phyloP scores from a whole-genome alignment of 805 yeast genomes.

The Millerago galiae region DNA sequence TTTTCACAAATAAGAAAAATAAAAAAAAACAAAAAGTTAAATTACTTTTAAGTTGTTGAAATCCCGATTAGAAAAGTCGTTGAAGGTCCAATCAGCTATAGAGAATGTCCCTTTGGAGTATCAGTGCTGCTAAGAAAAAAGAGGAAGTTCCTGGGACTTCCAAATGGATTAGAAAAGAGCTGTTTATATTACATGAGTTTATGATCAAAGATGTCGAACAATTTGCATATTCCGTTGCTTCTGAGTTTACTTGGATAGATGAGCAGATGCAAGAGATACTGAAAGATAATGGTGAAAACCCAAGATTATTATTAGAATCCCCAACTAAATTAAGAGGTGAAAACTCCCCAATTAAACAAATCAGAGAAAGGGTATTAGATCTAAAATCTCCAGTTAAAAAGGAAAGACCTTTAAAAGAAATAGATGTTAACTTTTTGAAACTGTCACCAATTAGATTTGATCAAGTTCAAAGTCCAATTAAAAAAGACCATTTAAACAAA shows the following conservation, averaged over 20 bases:
- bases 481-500: not conserved
- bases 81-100: no score
- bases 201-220: conserved; percentile 33
- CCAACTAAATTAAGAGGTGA: conserved; percentile 21
- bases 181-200: conserved; percentile 32
- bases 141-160: conserved; percentile 43
- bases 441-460: conserved; percentile 20
- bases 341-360: conserved; percentile 22
- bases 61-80: no score
- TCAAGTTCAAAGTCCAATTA: conserved; percentile 6
- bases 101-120: conserved; percentile 25
- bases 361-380: conserved; percentile 18
- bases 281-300: conserved; percentile 19
- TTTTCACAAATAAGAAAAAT: not conserved
- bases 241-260: conserved; percentile 35
- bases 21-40: not conserved
- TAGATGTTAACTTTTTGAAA: conserved; percentile 11
- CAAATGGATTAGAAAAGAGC: conserved; percentile 43
- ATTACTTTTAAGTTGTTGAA: no score
- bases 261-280: conserved; percentile 34
- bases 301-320: conserved; percentile 21
- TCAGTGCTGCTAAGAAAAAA: conserved; percentile 22
- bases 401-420: conserved; percentile 9
- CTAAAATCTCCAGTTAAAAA: conserved; percentile 13
- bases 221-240: conserved; percentile 32